phyloP scores from a whole-genome alignment of 345 rosid genomes.

The Populus deltoides region DNA sequence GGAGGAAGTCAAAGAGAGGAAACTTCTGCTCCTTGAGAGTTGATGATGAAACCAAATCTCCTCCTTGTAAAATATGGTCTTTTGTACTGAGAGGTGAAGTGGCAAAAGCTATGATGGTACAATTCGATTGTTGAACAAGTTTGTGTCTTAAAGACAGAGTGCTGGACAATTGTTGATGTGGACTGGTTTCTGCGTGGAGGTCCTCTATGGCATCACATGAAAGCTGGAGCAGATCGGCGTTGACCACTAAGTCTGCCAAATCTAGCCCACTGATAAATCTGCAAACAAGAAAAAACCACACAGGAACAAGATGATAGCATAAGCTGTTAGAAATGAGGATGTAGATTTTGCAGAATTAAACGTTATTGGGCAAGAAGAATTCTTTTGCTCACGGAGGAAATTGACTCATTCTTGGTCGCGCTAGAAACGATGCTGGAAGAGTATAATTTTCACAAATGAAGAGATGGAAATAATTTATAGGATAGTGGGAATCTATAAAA shows the following conservation, averaged over 20 bases:
- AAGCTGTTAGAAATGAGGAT: not conserved
- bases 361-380: not conserved
- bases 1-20: slow-evolving; percentile 40
- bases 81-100: slow-evolving; percentile 23
- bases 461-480: not conserved
- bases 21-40: slow-evolving; percentile 11
- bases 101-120: slow-evolving; percentile 39
- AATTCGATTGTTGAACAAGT: slow-evolving; percentile 6
- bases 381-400: not conserved
- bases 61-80: slow-evolving; percentile 18
- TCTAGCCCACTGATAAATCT: slow-evolving; percentile 38
- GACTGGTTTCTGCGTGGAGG: slow-evolving; percentile 15
- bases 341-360: not conserved
- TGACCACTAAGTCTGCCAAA: slow-evolving; percentile 45
- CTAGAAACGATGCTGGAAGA: not conserved
- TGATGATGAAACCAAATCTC: slow-evolving; percentile 29
- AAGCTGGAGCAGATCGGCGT: slow-evolving; percentile 40
- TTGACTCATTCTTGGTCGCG: not conserved
- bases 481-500: not conserved
- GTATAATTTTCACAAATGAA: not conserved
- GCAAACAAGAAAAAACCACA: slow-evolving; percentile 7
- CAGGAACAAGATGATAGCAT: not conserved
- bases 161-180: slow-evolving; percentile 1
- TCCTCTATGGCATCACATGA: slow-evolving; percentile 39
- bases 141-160: slow-evolving; percentile 15